Evolutionary conservation across 805 yeast genomes (phyloP), one percentile per base, ranked within the genome.

Genomic region (Myxozyma neglecta): DNA sequence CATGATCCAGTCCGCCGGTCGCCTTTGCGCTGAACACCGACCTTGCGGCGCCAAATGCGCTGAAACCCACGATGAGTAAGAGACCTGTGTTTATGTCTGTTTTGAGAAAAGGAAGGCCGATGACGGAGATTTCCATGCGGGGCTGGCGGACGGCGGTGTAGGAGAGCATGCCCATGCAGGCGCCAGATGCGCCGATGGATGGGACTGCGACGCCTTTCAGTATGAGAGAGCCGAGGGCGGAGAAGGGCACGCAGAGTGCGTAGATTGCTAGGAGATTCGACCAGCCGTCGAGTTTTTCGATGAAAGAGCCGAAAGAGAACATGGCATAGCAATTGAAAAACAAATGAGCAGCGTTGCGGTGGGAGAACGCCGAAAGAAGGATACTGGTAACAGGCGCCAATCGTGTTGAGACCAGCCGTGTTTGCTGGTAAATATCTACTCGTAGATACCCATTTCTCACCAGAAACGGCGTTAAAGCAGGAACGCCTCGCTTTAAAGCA

Each of bases 181-280:
- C 66, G 14, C 65, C 66, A 14, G 66, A 63, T 14, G 66, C 66
- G 40, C 66, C 66, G 5, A 63, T 57, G 9, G 66, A 60, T 6
- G 66, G 66, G 6, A 47, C 56, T 8, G 48, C 48, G 3, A 43
- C 18, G 36, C 64, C 57, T 35, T 56, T 57, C 35, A 63, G 49
- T 39, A 56, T 29, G 8, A 55, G 29, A n/a, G 56, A 40, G 14
- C 53, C 56, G 37, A 63, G 37, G 18, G 64, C 24, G 8, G 65
- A 59, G 29, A 34, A 14, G 8, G 56, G 45, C 13, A 51, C 44
- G 49, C 61, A 51, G 43, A 47, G 24, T 4, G 64, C 58, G 56
- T 53, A 59, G 32, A 63, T 34, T 20, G 29, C 50, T n/a, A 63
- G 54, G 11, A 63, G 43, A 1, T 53, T 34, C 14, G 44, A n/a